Evolutionary conservation across 140 eudicot genomes (phyloP).

Genomic region (Anethum foeniculum): DNA sequence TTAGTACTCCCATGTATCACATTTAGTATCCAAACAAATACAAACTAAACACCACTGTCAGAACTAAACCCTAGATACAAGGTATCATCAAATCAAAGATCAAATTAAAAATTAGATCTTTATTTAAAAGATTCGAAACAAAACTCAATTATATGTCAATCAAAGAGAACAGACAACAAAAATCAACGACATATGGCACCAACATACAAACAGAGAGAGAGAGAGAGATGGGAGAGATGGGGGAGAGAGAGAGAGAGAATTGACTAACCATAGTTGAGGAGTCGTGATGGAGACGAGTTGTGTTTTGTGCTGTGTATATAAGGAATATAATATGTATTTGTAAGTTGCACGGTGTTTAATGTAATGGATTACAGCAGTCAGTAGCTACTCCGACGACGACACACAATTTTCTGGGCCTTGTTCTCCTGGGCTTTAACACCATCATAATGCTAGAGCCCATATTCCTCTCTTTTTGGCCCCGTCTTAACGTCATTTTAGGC

Average conservation of each 20-base stretch:
- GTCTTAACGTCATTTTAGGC: too few species aligned
- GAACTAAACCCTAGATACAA: background rate
- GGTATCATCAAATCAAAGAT: background rate
- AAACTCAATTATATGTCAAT: background rate
- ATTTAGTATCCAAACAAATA: background rate
- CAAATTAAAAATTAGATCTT: background rate
- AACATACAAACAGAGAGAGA: too few species aligned
- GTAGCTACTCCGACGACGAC: too few species aligned
- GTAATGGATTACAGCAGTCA: background rate
- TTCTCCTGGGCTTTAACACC: background rate
- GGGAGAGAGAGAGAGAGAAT: background rate
- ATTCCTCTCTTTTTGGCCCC: too few species aligned
- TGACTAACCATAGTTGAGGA: background rate
- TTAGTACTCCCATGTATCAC: background rate
- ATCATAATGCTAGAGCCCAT: too few species aligned
- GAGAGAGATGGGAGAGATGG: background rate
- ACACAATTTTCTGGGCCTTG: background rate
- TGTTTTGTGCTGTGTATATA: background rate
- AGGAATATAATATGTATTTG: too few species aligned
- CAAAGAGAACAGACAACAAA: background rate
- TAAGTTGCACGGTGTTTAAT: background rate
- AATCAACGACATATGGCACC: background rate
- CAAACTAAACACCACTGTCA: background rate
- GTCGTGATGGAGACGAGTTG: background rate
- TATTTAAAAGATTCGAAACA: background rate